Conservation (phyloP, 140 eudicot species). For the Anethum foeniculum region DNA sequence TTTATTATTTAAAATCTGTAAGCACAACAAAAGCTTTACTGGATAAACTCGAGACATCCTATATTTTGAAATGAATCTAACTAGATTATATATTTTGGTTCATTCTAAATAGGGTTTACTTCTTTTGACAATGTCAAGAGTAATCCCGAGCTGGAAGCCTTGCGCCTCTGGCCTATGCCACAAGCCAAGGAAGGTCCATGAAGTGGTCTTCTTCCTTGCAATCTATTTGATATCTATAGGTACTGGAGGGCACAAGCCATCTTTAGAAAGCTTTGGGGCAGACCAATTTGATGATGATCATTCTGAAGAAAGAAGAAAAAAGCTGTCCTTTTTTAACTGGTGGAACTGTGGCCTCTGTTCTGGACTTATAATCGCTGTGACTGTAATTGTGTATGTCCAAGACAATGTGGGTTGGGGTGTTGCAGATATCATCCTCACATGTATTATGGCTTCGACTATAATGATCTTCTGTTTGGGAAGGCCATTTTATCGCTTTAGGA, state of each 20-base stretch:
- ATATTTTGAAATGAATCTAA: not conserved
- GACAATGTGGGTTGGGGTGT: slow-evolving; percentile 39
- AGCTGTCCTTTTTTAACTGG: slow-evolving; percentile 45
- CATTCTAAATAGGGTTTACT: slow-evolving; percentile 35
- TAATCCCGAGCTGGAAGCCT: slow-evolving; percentile 44
- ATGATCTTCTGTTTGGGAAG: slow-evolving; percentile 33
- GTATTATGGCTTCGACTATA: slow-evolving; percentile 24
- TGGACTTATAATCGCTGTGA: slow-evolving; percentile 41
- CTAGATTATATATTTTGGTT: not conserved
- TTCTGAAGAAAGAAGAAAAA: slow-evolving; percentile 34
- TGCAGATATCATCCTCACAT: slow-evolving; percentile 28
- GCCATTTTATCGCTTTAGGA: slow-evolving; percentile 28
- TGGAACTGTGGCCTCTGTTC: slow-evolving; percentile 42
- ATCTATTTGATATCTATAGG: slow-evolving; percentile 34
- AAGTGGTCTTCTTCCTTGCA: slow-evolving; percentile 31
- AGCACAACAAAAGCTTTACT: not conserved
- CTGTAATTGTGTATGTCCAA: slow-evolving; percentile 35
- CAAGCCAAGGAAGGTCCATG: slow-evolving; percentile 31
- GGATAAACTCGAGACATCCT: not conserved
- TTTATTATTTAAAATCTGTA: not conserved
- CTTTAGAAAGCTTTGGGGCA: slow-evolving; percentile 53
- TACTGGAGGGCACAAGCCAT: slow-evolving; percentile 50
- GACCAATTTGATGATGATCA: slow-evolving; percentile 51
- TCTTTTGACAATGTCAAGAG: slow-evolving; percentile 43
- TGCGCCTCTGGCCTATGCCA: slow-evolving; percentile 23